A percentile compares a stretch with the other conserved stretches of the same genome.
phyloP scores from a whole-genome alignment of 345 rosid species.

The Heritiera fomes region DNA sequence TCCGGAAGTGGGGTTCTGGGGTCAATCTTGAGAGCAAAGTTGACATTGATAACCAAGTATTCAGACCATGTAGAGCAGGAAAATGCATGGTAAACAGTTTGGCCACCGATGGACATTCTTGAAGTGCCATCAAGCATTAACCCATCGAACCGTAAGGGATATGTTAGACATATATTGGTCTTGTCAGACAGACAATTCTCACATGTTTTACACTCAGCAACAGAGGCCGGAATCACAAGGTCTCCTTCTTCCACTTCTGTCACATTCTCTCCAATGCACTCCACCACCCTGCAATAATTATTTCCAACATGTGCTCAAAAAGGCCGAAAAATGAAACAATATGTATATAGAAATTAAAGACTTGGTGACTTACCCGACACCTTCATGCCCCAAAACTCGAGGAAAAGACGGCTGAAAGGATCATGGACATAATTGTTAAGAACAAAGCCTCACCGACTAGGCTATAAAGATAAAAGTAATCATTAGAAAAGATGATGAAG shows the following conservation, averaged over 20 bases:
- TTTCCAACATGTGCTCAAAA: no score
- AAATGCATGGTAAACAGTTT: no score
- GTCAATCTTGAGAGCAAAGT: conserved; percentile 47
- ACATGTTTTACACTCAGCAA: conserved; percentile 62
- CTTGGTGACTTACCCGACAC: conserved; percentile 53
- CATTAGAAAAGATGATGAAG: background rate
- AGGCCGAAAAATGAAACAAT: no score
- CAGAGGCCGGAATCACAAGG: conserved; percentile 49
- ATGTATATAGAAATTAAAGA: background rate
- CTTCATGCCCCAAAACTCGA: conserved; percentile 82
- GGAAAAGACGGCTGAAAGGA: conserved; percentile 38
- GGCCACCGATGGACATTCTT: no score
- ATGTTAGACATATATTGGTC: no score
- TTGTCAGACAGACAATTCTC: conserved; percentile 47
- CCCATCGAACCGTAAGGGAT: no score
- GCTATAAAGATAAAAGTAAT: background rate
- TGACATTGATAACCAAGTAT: conserved; percentile 42
- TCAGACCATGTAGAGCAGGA: no score
- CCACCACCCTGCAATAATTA: conserved; percentile 43
- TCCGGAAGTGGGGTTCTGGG: conserved; percentile 34
- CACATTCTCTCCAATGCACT: conserved; percentile 66
- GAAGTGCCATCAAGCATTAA: no score
- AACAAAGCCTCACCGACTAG: background rate
- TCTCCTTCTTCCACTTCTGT: conserved; percentile 54
- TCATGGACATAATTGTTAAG: background rate